A percentile compares a stretch with the other conserved stretches of the same genome.
Conservation (phyloP, 179 eudicot species). For the Corrigiola litoralis region DNA sequence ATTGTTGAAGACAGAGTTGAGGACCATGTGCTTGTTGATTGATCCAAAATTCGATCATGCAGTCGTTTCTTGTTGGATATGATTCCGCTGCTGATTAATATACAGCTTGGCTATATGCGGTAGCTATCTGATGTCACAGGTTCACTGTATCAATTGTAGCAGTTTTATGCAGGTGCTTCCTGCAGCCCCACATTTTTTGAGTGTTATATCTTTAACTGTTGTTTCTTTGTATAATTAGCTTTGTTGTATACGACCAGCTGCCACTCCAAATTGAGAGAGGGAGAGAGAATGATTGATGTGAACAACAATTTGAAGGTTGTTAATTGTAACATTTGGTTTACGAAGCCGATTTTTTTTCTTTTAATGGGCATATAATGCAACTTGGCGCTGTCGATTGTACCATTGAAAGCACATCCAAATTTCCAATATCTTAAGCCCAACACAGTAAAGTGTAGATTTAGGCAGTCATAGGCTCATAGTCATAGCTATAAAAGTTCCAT, state of each 20-base stretch:
- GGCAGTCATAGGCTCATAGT: no score
- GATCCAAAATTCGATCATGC: background rate
- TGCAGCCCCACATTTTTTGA: background rate
- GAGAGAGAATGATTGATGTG: conserved; percentile 2
- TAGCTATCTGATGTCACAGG: background rate
- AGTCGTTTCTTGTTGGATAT: background rate
- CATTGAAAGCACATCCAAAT: no score
- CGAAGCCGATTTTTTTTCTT: no score
- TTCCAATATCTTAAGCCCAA: no score
- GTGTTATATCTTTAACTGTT: background rate
- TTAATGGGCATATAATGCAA: no score
- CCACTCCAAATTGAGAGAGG: background rate
- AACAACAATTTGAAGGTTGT: background rate
- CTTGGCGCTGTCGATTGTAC: no score
- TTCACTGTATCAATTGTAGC: conserved; percentile 4
- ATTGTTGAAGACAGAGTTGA: background rate
- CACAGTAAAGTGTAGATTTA: no score
- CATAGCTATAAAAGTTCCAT: no score
- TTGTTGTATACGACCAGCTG: background rate
- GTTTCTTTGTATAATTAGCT: conserved; percentile 6
- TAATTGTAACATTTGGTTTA: conserved; percentile 12
- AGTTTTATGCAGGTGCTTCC: background rate
- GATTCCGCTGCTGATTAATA: conserved; percentile 7
- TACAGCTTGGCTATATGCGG: conserved; percentile 2
- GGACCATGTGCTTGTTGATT: background rate